Evolutionary conservation across 1,139 yeast species (phyloP), one percentile per base, ranked within the genome.

Genomic region (Suhomyces taliae): DNA sequence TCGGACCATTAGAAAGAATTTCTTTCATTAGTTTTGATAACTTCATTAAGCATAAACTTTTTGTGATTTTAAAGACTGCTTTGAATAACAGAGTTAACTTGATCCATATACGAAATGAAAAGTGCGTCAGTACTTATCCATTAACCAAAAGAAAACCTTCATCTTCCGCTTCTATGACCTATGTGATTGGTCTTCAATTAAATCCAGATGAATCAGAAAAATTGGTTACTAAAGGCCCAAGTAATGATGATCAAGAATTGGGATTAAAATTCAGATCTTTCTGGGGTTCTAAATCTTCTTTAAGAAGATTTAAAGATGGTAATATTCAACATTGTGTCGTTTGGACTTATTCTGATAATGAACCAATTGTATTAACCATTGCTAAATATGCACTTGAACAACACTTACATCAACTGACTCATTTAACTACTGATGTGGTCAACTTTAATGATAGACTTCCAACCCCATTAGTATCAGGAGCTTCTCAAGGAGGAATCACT

Each of bases 291-390:
- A 85, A 81, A 56, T 84, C 96, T 0, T 90, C 95, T 12, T 74
- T 93, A 50, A 82, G 99, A 71, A 81, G 95, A 62, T 95, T 91
- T 69, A 86, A 85, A 62, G 96, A 91, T 65, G 98, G 98, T 32
- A 74, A 85, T 4, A 90, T 95, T 52, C 84, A 82, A 53, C 95
- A 93, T 66, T 87, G 96, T 65, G 95, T 93, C 45, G 85, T 90
- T 33, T 93, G 98, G 98, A 57, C 63, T 24, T 72, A 78, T 8
- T 74, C 81, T n/a, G 69, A 78, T 29, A 71, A 75, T 37, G 85
- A 82, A 47, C 87, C 95, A 2, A 75, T 90, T 19, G 82, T 83
- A n/a, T 65, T 82, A 11, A 73, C 85, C 26, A 87, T 91, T 47
- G 70, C 86, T 27, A 78, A 81, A 52, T 87, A 81, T 57, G 74